Percentiles rank a stretch among this genome's conserved stretches.
Conservation (phyloP, 257 asterid genomes). For the Salvia rosmarinus region DNA sequence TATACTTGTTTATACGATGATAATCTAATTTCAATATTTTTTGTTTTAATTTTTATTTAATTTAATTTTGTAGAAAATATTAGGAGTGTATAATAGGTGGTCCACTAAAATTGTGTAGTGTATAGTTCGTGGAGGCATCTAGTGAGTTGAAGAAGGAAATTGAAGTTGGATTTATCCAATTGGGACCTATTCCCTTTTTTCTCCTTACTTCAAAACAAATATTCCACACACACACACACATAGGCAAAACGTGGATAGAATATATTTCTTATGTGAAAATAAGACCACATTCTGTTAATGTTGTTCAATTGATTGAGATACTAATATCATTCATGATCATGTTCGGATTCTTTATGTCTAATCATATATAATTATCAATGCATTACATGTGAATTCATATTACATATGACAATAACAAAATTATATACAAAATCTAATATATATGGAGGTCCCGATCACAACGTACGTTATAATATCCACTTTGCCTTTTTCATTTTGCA, state of each 20-base stretch:
- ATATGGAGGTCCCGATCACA: conserved; percentile 19
- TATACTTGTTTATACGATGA: too few relatives aligned
- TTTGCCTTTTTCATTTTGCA: conserved; percentile 17
- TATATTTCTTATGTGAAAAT: conserved; percentile 28
- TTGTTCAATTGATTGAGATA: not conserved
- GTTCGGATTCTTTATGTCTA: conserved; percentile 18
- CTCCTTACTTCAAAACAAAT: conserved; percentile 27
- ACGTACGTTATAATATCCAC: conserved; percentile 26
- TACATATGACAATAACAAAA: too few relatives aligned
- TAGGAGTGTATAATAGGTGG: conserved; percentile 33
- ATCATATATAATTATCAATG: not conserved
- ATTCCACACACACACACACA: conserved; percentile 38
- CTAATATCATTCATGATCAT: not conserved
- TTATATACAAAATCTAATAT: too few relatives aligned
- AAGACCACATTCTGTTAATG: not conserved
- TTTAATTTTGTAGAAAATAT: not conserved
- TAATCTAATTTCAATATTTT: not conserved
- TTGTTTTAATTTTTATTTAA: not conserved
- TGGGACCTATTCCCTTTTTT: conserved; percentile 50
- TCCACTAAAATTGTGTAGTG: conserved; percentile 39
- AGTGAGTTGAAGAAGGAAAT: conserved; percentile 56
- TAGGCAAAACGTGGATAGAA: conserved; percentile 41
- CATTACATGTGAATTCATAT: too few relatives aligned
- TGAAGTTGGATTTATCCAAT: conserved; percentile 62
- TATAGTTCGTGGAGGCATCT: conserved; percentile 57